Evolutionary conservation across 306 rosid genomes (phyloP), one percentile per base, ranked within the genome.

Genomic region (Gastrolobium bilobum): DNA sequence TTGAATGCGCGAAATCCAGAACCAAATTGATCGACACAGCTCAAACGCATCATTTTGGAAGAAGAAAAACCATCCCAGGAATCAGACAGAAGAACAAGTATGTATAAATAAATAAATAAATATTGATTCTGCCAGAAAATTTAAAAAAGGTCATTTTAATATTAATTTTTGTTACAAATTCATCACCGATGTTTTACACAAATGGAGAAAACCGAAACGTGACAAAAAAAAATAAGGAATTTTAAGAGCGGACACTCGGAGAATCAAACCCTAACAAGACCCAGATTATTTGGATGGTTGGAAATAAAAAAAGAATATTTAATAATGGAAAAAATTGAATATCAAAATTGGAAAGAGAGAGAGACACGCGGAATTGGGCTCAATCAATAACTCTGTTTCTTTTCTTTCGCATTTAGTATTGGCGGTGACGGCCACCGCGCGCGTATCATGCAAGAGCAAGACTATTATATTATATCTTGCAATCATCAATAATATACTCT

Each of bases 331-430:
- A 65, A 79, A 61, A 62, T 71, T 44, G 71, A 78, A 84, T 51
- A 70, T 69, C 79, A 79, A 80, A 76, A 68, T 43, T 75, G 34
- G 83, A 54, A 48, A 53, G 57, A 50, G 78, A 82, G 81, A 79
- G 85, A 73, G 82, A 64, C 2, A 68, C 40, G 68, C 61, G 11
- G 20, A 0, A 7, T 58, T 33, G 48, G 78, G 50, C 43, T 52
- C 20, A n/a, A 34, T 40, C 43, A 37, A 4, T 66, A 14, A 54
- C 30, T 5, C 60, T 35, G 35, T 34, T 44, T 77, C 65, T 34
- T 13, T 48, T n/a, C 40, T 30, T 74, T 67, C 10, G 63, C 80
- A 66, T 66, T 81, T 68, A 47, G 42, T 72, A 48, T n/a, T n/a
- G 60, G 46, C 14, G 66, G 43, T 14, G 44, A 29, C 33, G 39